Conservation (phyloP, 257 asterid genomes). For the Solanum clarkiae region DNA sequence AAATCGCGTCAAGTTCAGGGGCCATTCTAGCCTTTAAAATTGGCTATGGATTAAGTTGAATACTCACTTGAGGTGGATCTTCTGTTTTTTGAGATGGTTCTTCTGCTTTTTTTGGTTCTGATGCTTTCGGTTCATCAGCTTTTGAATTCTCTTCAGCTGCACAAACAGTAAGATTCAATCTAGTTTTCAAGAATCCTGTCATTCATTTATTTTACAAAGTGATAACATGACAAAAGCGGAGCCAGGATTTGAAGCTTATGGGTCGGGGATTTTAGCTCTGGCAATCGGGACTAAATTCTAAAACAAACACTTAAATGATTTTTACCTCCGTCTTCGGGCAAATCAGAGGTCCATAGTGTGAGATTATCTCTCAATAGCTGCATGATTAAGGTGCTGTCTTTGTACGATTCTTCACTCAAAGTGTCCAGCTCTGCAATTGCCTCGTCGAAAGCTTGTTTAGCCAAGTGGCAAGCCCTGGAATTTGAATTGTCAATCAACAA, state of each 20-base stretch:
- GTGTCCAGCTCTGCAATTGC: slow-evolving; percentile 82
- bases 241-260: background rate
- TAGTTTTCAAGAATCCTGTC: background rate
- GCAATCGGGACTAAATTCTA: background rate
- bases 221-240: background rate
- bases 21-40: background rate
- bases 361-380: slow-evolving; percentile 85
- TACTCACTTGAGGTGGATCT: slow-evolving; percentile 27
- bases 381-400: slow-evolving; percentile 90
- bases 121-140: slow-evolving; percentile 33
- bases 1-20: background rate
- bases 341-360: slow-evolving; percentile 85
- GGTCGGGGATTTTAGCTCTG: background rate
- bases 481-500: background rate
- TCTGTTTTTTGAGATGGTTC: background rate
- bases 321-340: slow-evolving; percentile 80
- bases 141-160: slow-evolving; percentile 62
- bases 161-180: background rate
- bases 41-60: background rate
- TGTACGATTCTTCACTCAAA: slow-evolving; percentile 81
- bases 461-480: slow-evolving; percentile 84
- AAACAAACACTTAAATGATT: background rate
- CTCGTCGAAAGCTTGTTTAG: slow-evolving; percentile 90
- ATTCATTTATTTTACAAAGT: background rate
- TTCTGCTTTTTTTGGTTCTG: slow-evolving; percentile 10